A percentile compares a stretch with the other conserved stretches of the same genome.
phyloP scores from a whole-genome alignment of 805 yeast genomes.

The Maudiozyma saulgeensis region DNA sequence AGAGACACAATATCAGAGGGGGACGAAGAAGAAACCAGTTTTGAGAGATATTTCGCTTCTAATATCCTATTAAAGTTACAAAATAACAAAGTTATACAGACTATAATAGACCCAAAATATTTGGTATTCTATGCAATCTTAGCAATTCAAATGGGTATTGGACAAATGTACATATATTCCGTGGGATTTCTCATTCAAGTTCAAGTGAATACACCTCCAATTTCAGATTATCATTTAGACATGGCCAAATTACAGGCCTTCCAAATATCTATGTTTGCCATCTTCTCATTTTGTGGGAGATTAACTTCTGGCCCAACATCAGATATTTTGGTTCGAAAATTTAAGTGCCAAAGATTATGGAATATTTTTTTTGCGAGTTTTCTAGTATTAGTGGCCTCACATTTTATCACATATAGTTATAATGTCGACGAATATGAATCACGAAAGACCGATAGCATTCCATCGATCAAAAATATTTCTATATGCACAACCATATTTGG shows the following conservation, averaged over 20 bases:
- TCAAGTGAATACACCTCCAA: slow-evolving; percentile 28
- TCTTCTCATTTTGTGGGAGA: slow-evolving; percentile 58
- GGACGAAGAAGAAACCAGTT: background rate
- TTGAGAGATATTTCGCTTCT: background rate
- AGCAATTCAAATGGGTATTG: slow-evolving; percentile 50
- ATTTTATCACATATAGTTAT: slow-evolving; percentile 20
- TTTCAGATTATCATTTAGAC: slow-evolving; percentile 9
- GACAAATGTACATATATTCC: slow-evolving; percentile 64
- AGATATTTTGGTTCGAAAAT: slow-evolving; percentile 45
- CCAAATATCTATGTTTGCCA: slow-evolving; percentile 59
- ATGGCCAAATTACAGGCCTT: slow-evolving; percentile 51
- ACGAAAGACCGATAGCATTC: background rate
- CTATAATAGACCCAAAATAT: slow-evolving; percentile 31
- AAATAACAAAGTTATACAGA: slow-evolving; percentile 6
- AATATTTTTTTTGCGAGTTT: slow-evolving; percentile 38
- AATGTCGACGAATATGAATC: background rate
- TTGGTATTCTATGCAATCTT: slow-evolving; percentile 45
- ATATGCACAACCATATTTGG: slow-evolving; percentile 51
- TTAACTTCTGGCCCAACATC: slow-evolving; percentile 55
- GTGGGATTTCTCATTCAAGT: slow-evolving; percentile 64
- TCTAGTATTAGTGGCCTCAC: slow-evolving; percentile 26
- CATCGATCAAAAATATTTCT: slow-evolving; percentile 35
- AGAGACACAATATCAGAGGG: too few relatives aligned
- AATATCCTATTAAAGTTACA: background rate
- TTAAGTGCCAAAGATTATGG: slow-evolving; percentile 56